Conservation (phyloP, 73 alveolate species). For the Paramecium sonneborni region DNA sequence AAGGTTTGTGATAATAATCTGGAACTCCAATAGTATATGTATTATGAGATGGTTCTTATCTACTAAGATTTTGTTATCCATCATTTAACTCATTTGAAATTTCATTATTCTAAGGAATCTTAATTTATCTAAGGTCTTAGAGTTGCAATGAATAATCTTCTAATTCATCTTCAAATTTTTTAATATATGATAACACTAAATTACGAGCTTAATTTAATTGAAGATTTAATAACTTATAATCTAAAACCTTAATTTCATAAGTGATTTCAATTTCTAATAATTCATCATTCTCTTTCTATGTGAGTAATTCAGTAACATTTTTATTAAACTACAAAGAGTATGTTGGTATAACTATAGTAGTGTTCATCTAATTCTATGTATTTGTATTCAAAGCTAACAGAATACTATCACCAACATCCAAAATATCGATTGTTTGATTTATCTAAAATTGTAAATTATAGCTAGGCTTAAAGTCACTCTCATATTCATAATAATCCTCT, state of each 20-base stretch:
- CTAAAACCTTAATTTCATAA: background rate
- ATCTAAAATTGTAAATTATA: background rate
- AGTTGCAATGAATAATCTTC: conserved; percentile 5
- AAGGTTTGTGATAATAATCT: conserved; percentile 31
- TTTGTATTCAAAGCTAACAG: background rate
- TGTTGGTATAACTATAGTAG: background rate
- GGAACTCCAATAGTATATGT: conserved; percentile 47
- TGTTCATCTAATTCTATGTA: background rate
- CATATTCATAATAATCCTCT: conserved; percentile 1
- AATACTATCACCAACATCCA: conserved; percentile 9
- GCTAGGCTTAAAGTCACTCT: background rate
- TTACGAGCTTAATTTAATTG: background rate
- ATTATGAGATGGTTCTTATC: background rate
- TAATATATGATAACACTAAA: background rate
- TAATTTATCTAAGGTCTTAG: background rate
- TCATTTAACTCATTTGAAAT: background rate
- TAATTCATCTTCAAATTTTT: conserved; percentile 21
- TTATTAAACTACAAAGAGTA: background rate
- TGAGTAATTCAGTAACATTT: background rate
- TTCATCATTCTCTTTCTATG: background rate
- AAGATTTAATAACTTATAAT: background rate
- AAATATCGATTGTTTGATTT: background rate
- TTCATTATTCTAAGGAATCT: background rate
- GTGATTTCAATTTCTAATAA: background rate
- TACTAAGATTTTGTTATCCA: background rate